Base-by-base conservation (phyloP, 2,329 filamentous ascomycete species). In the Ascochyta viciae-villosae region DNA sequence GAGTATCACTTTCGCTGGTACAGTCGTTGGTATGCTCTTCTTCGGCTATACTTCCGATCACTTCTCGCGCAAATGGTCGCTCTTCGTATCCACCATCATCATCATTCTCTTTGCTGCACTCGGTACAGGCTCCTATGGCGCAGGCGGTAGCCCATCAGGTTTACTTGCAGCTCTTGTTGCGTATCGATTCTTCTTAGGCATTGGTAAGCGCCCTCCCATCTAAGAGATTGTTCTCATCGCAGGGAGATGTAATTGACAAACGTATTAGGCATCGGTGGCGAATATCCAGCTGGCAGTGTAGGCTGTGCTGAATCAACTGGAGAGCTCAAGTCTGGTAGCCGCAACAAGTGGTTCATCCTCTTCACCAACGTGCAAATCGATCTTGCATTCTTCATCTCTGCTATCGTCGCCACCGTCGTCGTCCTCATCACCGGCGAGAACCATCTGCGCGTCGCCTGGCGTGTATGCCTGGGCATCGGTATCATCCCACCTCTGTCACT, bases 301-400 rank as follows among this genome's bases (percentile, higher is more conserved):
- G 90, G 89, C 2, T 90, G 87, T 49, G 91, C 92, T 3, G 93
- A 97, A 76, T 89, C 89, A 4, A 93, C 89, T 0, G 90, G 91
- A 22, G 91, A 96, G 72, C 81, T 97, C 56, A 91, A 92, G 74
- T 75, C 78, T 15, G 93, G 93, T 10, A 89, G 89, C 15, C 83
- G 93, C n/a, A 94, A 97, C 72, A 83, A 89, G 35, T 96, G 92
- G 91, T 97, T 81, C 60, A 77, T 79, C 40, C 82, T 96, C 62
- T 96, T 95, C 75, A 96, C 91, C 42, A 96, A 96, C 75, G 86
- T 89, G 23, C 90, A 92, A 81, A 96, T 96, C 57, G 91, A 96
- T 71, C 85, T 87, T 49, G 92, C 91, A 0, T 96, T 96, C 62
- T 89, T 96, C 1, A 81, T 94, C 51, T 88, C 91, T 8, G 88